Evolutionary conservation across 2,329 filamentous ascomycete genomes (phyloP).

Genomic region (Neocucurbitaria cava): DNA sequence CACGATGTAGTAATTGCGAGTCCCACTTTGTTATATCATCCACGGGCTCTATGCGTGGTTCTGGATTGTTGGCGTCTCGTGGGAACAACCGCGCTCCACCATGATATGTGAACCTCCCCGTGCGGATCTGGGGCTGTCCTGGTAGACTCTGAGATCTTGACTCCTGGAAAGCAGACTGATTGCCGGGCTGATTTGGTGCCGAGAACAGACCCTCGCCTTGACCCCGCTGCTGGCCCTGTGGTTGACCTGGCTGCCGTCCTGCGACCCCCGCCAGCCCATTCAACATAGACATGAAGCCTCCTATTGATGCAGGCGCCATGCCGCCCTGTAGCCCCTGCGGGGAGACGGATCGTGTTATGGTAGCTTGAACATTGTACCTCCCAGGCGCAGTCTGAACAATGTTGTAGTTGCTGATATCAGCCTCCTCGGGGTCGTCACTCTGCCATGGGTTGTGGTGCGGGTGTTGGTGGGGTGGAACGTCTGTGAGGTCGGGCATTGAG

Average conservation of each 20-base stretch:
- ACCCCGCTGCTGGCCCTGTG: constrained; percentile 21
- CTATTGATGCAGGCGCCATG: constrained; percentile 39
- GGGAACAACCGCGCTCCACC: constrained; percentile 53
- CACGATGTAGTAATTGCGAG: constrained; percentile 48
- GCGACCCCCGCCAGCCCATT: constrained; percentile 52
- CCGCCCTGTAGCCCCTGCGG: constrained; percentile 26
- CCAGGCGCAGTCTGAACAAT: constrained; percentile 47
- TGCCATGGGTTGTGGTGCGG: constrained; percentile 59
- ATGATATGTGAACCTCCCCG: constrained; percentile 40
- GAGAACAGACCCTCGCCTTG: constrained; percentile 24
- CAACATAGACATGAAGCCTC: constrained; percentile 56
- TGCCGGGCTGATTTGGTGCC: constrained; percentile 8
- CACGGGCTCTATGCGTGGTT: constrained; percentile 55
- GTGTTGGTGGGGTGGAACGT: constrained; percentile 31
- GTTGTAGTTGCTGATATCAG: constrained; percentile 56
- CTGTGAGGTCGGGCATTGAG: constrained; percentile 37
- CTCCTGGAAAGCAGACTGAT: constrained; percentile 23
- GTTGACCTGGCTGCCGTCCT: constrained; percentile 19
- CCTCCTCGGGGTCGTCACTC: constrained; percentile 58
- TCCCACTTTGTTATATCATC: constrained; percentile 51
- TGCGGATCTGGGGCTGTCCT: constrained; percentile 18
- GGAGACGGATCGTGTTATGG: constrained; percentile 42
- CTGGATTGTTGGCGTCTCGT: constrained; percentile 59
- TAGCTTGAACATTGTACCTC: constrained; percentile 44
- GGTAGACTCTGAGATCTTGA: constrained; percentile 17